Evolutionary conservation across 768 basidiomycete genomes (phyloP).

Genomic region (Trametes maxima): DNA sequence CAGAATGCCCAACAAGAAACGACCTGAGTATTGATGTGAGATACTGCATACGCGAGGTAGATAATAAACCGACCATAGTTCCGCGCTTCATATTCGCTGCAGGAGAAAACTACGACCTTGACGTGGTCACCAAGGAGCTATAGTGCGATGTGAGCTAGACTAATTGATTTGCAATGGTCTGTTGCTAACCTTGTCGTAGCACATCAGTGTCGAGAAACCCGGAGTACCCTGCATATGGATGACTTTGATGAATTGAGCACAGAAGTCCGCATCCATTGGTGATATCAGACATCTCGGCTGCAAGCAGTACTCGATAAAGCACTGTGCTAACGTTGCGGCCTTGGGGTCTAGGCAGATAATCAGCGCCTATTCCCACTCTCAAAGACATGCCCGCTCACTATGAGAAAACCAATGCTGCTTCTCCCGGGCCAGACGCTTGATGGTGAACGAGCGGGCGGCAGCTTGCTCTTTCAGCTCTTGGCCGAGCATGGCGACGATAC

Average conservation of each 20-base stretch:
- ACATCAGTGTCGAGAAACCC: slow-evolving; percentile 82
- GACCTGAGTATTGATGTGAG: slow-evolving; percentile 51
- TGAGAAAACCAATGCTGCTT: slow-evolving; percentile 84
- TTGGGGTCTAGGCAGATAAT: slow-evolving; percentile 40
- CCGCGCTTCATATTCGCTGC: slow-evolving; percentile 93
- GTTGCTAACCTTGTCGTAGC: slow-evolving; percentile 74
- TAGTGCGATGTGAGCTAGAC: neutral
- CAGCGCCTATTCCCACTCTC: neutral
- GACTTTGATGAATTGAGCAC: slow-evolving; percentile 86
- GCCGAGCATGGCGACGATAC: slow-evolving; percentile 57
- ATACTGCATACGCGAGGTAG: neutral
- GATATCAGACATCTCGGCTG: slow-evolving; percentile 92
- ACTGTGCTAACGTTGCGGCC: slow-evolving; percentile 53
- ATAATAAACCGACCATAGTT: slow-evolving; percentile 72
- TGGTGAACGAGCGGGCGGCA: slow-evolving; percentile 67
- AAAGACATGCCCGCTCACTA: slow-evolving; percentile 38
- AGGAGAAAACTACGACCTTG: slow-evolving; percentile 84
- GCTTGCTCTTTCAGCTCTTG: slow-evolving; percentile 80
- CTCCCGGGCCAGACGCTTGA: slow-evolving; percentile 76
- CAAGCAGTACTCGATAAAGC: slow-evolving; percentile 88
- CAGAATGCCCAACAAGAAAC: slow-evolving; percentile 82
- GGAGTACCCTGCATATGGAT: slow-evolving; percentile 88
- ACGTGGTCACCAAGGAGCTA: slow-evolving; percentile 87
- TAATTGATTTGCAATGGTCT: neutral
- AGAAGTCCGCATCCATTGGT: slow-evolving; percentile 95